Evolutionary conservation across 2,329 filamentous ascomycete species (phyloP).

Genomic region (Penicillium palitans): DNA sequence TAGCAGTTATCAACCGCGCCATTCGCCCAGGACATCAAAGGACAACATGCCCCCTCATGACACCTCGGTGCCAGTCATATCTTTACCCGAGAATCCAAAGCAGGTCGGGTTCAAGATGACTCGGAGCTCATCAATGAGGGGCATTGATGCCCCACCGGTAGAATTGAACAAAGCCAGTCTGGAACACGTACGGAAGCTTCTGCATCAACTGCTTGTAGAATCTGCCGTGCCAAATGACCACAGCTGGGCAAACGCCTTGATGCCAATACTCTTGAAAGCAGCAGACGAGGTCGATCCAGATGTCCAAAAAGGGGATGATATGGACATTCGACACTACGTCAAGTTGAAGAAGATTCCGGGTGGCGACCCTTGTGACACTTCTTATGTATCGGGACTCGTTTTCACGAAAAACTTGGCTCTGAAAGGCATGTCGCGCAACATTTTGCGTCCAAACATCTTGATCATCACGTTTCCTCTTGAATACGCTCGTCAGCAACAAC

Average conservation of each 20-base stretch:
- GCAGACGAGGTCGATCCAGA: constrained; percentile 95
- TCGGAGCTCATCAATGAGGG: constrained; percentile 81
- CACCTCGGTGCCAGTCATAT: constrained; percentile 41
- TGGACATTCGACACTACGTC: constrained; percentile 96
- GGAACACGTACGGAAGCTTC: constrained; percentile 80
- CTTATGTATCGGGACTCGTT: constrained; percentile 94
- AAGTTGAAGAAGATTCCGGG: constrained; percentile 96
- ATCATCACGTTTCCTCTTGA: constrained; percentile 95
- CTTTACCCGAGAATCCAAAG: constrained; percentile 38
- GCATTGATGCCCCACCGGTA: constrained; percentile 69
- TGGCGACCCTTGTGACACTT: constrained; percentile 83
- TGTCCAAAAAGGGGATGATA: constrained; percentile 85
- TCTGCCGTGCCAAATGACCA: constrained; percentile 68
- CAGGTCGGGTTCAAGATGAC: constrained; percentile 56
- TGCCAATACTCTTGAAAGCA: constrained; percentile 85
- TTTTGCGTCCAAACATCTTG: constrained; percentile 79
- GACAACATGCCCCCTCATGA: constrained; percentile 50
- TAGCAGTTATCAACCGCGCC: constrained; percentile 69
- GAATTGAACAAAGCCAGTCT: constrained; percentile 86
- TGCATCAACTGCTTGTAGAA: constrained; percentile 81
- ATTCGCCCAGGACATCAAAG: constrained; percentile 69
- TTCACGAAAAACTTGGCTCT: constrained; percentile 96
- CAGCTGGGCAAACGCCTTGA: constrained; percentile 85
- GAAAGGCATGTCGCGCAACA: constrained; percentile 91
- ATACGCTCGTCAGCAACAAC: constrained; percentile 86